Evolutionary conservation across 2,329 filamentous ascomycete species (phyloP).

Genomic region (Fusarium solani-melongenae): DNA sequence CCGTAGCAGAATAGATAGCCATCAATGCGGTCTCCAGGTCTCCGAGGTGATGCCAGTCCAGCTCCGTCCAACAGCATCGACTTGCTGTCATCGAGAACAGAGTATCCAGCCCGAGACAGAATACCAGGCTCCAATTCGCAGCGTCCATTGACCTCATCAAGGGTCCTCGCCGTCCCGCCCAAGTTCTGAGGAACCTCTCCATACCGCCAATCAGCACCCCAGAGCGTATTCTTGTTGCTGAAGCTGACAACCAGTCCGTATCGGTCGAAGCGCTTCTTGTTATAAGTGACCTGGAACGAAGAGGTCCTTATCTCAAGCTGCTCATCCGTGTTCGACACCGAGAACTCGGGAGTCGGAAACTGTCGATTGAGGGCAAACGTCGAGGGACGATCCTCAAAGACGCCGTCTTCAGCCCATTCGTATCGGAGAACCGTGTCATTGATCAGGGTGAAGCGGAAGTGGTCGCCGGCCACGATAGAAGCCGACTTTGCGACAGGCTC

Average conservation of each 20-base stretch:
- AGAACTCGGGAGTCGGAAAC: slow-evolving; percentile 57
- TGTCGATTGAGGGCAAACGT: slow-evolving; percentile 68
- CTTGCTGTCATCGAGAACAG: slow-evolving; percentile 63
- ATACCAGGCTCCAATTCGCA: slow-evolving; percentile 62
- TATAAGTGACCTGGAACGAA: slow-evolving; percentile 66
- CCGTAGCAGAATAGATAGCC: slow-evolving; percentile 71
- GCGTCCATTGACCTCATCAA: slow-evolving; percentile 65
- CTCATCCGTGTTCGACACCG: slow-evolving; percentile 57
- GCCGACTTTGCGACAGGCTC: slow-evolving; percentile 32
- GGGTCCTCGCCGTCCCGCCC: slow-evolving; percentile 63
- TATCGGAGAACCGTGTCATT: slow-evolving; percentile 67
- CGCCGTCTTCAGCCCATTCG: slow-evolving; percentile 69
- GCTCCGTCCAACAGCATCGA: slow-evolving; percentile 67
- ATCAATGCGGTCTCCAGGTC: slow-evolving; percentile 61
- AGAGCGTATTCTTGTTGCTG: slow-evolving; percentile 53
- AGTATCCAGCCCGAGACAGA: slow-evolving; percentile 61
- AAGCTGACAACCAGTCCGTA: slow-evolving; percentile 59
- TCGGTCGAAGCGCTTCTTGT: slow-evolving; percentile 65
- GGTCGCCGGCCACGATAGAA: slow-evolving; percentile 30
- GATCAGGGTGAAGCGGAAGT: slow-evolving; percentile 71
- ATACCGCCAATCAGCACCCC: slow-evolving; percentile 58
- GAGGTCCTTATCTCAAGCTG: slow-evolving; percentile 66
- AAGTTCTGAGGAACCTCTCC: slow-evolving; percentile 55
- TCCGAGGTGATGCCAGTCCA: slow-evolving; percentile 63
- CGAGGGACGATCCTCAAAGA: slow-evolving; percentile 72